These are phyloP conservation scores for Emmonsiellopsis sp. DNA, from an alignment of 2,329 filamentous ascomycete species.

Conservation along the genomic window DNA sequence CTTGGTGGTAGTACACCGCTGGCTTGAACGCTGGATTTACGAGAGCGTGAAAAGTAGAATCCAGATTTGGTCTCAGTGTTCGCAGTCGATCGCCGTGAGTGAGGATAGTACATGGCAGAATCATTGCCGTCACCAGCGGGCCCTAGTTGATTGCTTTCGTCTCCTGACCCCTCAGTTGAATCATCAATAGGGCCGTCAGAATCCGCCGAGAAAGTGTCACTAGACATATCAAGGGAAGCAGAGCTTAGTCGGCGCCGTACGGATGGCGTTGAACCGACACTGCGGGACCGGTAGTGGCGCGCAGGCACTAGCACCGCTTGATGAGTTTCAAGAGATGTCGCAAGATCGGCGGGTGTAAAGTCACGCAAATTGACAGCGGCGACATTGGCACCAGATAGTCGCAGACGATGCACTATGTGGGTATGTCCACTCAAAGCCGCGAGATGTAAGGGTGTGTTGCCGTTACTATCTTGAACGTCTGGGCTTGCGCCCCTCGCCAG, in stretches of 20 bases:
- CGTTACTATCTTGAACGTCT: constrained; percentile 64
- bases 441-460: constrained; percentile 74
- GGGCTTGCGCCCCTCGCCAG: constrained; percentile 69
- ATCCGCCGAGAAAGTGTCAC: constrained; percentile 47
- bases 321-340: constrained; percentile 54
- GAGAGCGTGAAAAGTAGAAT: constrained; percentile 12
- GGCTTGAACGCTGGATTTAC: constrained; percentile 11
- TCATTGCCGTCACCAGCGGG: constrained; percentile 15
- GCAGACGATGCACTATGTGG: constrained; percentile 66
- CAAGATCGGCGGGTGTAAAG: constrained; percentile 61
- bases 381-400: constrained; percentile 63
- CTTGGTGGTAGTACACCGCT: constrained; percentile 12
- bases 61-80: constrained; percentile 23
- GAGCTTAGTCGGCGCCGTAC: constrained; percentile 43
- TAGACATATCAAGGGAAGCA: constrained; percentile 57
- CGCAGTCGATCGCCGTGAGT: constrained; percentile 28
- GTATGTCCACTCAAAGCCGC: constrained; percentile 66
- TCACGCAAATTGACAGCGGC: constrained; percentile 60
- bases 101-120: constrained; percentile 17
- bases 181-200: constrained; percentile 36
- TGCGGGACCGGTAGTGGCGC: constrained; percentile 56
- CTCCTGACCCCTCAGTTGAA: constrained; percentile 19
- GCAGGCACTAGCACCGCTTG: constrained; percentile 54
- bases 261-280: constrained; percentile 47
- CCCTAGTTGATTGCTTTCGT: constrained; percentile 18